A percentile compares a stretch with the other conserved stretches of the same genome.
Conservation (phyloP, 2,329 filamentous ascomycete genomes). For the Cadophora gregata region DNA sequence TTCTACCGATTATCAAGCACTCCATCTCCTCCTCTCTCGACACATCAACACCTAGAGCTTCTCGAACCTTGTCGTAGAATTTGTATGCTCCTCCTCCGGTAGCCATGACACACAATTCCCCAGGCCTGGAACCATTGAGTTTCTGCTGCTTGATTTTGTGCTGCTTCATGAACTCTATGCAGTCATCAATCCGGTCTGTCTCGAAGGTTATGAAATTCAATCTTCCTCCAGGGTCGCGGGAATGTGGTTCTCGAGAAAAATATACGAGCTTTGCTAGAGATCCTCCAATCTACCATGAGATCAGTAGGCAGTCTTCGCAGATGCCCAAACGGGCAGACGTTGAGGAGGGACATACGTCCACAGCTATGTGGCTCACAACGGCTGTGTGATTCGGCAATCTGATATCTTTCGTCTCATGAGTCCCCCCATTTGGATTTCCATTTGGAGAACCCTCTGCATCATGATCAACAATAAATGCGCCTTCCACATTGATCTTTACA, state of each 20-base stretch:
- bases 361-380: conserved; percentile 94
- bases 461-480: conserved; percentile 94
- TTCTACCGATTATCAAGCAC: conserved; percentile 86
- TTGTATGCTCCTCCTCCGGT: conserved; percentile 97
- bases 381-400: conserved; percentile 94
- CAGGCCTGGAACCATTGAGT: conserved; percentile 72
- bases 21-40: conserved; percentile 98
- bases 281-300: conserved; percentile 77
- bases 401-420: conserved; percentile 86
- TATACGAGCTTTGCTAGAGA: conserved; percentile 97
- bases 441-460: conserved; percentile 61
- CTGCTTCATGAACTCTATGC: conserved; percentile 87
- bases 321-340: not conserved
- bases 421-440: conserved; percentile 51
- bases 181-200: conserved; percentile 91
- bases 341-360: conserved; percentile 72
- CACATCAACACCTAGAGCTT: conserved; percentile 85
- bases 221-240: conserved; percentile 81
- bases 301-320: conserved; percentile 21
- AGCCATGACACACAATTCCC: conserved; percentile 88
- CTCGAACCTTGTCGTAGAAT: conserved; percentile 89
- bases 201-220: conserved; percentile 97
- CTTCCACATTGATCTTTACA: conserved; percentile 94
- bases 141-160: conserved; percentile 82
- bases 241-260: conserved; percentile 87